These are phyloP conservation scores for Torulaspora microellipsoides DNA, from an alignment of 805 yeast species.

Conservation along the genomic window DNA sequence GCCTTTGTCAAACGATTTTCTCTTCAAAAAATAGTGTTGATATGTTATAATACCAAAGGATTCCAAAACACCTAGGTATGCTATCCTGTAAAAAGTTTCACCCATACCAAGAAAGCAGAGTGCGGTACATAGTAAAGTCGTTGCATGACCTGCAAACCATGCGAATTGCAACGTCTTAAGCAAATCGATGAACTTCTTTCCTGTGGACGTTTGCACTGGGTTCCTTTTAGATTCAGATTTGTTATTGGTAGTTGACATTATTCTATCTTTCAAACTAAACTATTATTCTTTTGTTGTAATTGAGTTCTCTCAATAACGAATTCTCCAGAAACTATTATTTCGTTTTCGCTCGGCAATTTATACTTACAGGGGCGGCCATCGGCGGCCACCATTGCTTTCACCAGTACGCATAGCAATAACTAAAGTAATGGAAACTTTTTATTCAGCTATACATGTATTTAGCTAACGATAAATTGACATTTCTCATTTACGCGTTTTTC, in stretches of 20 bases:
- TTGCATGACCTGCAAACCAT: slow-evolving; percentile 68
- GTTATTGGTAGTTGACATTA: not conserved
- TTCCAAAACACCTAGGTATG: slow-evolving; percentile 59
- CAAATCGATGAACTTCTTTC: slow-evolving; percentile 15
- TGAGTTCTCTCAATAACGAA: too few relatives aligned
- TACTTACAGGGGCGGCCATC: too few relatives aligned
- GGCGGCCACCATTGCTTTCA: too few relatives aligned
- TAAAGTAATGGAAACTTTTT: too few relatives aligned
- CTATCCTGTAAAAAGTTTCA: slow-evolving; percentile 49
- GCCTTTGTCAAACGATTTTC: slow-evolving; percentile 8
- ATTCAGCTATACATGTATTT: too few relatives aligned
- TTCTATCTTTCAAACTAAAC: not conserved
- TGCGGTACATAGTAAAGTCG: slow-evolving; percentile 41
- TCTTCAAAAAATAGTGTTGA: slow-evolving; percentile 45
- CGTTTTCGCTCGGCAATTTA: too few relatives aligned
- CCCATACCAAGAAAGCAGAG: slow-evolving; percentile 40
- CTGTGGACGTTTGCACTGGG: slow-evolving; percentile 2
- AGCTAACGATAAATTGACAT: too few relatives aligned
- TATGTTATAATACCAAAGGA: slow-evolving; percentile 73
- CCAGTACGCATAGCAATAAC: too few relatives aligned
- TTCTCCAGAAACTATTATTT: too few relatives aligned
- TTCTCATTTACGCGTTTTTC: slow-evolving; percentile 16
- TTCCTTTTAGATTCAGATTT: not conserved
- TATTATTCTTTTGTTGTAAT: too few relatives aligned
- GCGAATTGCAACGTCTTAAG: slow-evolving; percentile 57